A percentile compares a stretch with the other conserved stretches of the same genome.
phyloP scores from a whole-genome alignment of 2,329 filamentous ascomycete genomes.

The Fusarium azukiicola region DNA sequence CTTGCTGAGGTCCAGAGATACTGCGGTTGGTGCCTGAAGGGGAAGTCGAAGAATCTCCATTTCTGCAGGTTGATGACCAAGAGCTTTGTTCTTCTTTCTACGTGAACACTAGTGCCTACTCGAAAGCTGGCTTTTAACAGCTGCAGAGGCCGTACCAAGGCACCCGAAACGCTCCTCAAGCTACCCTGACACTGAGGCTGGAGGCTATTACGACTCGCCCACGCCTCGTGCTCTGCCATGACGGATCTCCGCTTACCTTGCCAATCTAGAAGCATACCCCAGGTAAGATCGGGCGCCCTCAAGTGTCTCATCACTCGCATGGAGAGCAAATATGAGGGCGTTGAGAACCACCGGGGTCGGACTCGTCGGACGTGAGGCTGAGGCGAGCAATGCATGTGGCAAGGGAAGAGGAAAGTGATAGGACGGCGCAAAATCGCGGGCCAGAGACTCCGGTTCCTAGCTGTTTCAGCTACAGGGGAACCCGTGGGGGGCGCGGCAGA shows the following conservation, averaged over 20 bases:
- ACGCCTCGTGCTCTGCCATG: background rate
- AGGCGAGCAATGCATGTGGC: background rate
- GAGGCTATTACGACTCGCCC: background rate
- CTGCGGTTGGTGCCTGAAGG: background rate
- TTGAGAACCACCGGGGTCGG: background rate
- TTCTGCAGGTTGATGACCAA: background rate
- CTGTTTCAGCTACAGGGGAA: conserved; percentile 12
- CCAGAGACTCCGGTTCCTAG: background rate
- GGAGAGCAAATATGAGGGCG: conserved; percentile 5
- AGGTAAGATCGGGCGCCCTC: background rate
- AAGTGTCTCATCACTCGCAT: background rate
- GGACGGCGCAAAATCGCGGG: background rate
- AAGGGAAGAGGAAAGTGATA: background rate
- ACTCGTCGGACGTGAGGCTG: conserved; percentile 6
- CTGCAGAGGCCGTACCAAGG: background rate
- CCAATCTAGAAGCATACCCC: background rate
- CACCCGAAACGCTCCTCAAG: background rate
- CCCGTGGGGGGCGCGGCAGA: background rate
- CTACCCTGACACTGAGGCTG: background rate
- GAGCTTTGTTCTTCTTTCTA: background rate
- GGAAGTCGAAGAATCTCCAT: conserved; percentile 18
- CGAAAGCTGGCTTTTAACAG: background rate
- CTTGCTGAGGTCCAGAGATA: background rate
- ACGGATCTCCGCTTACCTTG: conserved; percentile 16
- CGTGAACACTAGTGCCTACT: background rate